A percentile compares a stretch with the other conserved stretches of the same genome.
Evolutionary conservation across 441 rosid species (phyloP).

Genomic region (Pelargonium fulgidum): DNA sequence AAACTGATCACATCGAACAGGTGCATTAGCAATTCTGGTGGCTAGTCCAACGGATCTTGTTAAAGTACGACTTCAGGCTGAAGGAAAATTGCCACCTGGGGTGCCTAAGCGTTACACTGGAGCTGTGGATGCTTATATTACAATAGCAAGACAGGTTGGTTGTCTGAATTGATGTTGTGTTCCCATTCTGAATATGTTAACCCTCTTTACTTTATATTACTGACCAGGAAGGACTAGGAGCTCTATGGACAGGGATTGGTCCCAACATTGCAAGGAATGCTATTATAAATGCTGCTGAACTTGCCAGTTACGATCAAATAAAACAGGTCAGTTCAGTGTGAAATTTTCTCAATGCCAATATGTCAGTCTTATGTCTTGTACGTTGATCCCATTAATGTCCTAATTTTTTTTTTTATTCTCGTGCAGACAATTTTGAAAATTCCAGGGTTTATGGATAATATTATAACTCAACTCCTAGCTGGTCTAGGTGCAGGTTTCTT

Average conservation of each 20-base stretch:
- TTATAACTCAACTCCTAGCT: slow-evolving; percentile 58
- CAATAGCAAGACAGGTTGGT: slow-evolving; percentile 56
- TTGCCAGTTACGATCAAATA: slow-evolving; percentile 72
- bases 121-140: slow-evolving; percentile 54
- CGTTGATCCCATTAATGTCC: slow-evolving; percentile 15
- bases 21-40: slow-evolving; percentile 60
- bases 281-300: slow-evolving; percentile 68
- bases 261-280: slow-evolving; percentile 72
- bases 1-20: slow-evolving; percentile 26
- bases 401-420: slow-evolving; percentile 33
- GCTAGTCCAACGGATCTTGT: slow-evolving; percentile 80
- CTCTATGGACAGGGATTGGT: slow-evolving; percentile 75
- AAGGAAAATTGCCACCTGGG: slow-evolving; percentile 62
- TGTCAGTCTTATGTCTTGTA: not conserved
- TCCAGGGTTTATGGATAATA: slow-evolving; percentile 62
- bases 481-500: slow-evolving; percentile 71
- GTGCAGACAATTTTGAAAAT: slow-evolving; percentile 71
- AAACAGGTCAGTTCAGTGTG: slow-evolving; percentile 41
- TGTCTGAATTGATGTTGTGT: slow-evolving; percentile 12
- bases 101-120: slow-evolving; percentile 62
- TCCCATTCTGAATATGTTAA: not conserved
- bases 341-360: not conserved
- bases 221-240: slow-evolving; percentile 55
- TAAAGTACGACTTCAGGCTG: slow-evolving; percentile 67
- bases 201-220: slow-evolving; percentile 1